phyloP scores from a whole-genome alignment of 1,139 yeast species.

The Nematodospora anomalae region DNA sequence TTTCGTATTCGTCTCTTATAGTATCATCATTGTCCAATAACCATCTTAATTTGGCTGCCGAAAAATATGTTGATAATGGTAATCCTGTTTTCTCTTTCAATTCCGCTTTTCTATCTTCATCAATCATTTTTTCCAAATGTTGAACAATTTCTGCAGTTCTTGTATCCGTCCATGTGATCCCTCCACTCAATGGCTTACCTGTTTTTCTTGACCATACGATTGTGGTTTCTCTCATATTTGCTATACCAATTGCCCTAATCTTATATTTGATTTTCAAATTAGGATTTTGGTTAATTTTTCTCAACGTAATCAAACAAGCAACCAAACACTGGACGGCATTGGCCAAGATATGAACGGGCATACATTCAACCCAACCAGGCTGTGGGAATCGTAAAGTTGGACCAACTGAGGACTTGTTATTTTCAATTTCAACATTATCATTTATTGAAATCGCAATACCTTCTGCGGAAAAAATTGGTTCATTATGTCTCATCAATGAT shows the following conservation, averaged over 20 bases:
- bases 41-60: slow-evolving; percentile 91
- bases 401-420: slow-evolving; percentile 51
- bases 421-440: slow-evolving; percentile 64
- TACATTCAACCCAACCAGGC: slow-evolving; percentile 94
- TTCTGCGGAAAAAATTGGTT: slow-evolving; percentile 68
- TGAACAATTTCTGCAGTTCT: slow-evolving; percentile 77
- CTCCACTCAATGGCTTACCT: slow-evolving; percentile 80
- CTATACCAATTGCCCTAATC: slow-evolving; percentile 74
- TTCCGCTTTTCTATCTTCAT: slow-evolving; percentile 58
- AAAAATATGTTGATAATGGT: slow-evolving; percentile 87
- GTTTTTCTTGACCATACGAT: slow-evolving; percentile 85
- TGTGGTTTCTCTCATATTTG: slow-evolving; percentile 95
- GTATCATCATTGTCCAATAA: slow-evolving; percentile 73
- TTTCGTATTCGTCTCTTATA: slow-evolving; percentile 70
- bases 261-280: slow-evolving; percentile 51
- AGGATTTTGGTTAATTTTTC: slow-evolving; percentile 56
- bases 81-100: slow-evolving; percentile 75
- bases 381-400: slow-evolving; percentile 74
- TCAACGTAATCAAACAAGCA: slow-evolving; percentile 59
- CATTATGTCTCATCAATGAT: slow-evolving; percentile 49
- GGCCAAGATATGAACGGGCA: slow-evolving; percentile 80
- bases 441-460: slow-evolving; percentile 66
- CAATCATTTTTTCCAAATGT: slow-evolving; percentile 56
- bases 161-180: slow-evolving; percentile 96
- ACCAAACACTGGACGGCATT: slow-evolving; percentile 79